Conservation (phyloP, 2,329 filamentous ascomycete species). For the Ambrosiella xylebori region DNA sequence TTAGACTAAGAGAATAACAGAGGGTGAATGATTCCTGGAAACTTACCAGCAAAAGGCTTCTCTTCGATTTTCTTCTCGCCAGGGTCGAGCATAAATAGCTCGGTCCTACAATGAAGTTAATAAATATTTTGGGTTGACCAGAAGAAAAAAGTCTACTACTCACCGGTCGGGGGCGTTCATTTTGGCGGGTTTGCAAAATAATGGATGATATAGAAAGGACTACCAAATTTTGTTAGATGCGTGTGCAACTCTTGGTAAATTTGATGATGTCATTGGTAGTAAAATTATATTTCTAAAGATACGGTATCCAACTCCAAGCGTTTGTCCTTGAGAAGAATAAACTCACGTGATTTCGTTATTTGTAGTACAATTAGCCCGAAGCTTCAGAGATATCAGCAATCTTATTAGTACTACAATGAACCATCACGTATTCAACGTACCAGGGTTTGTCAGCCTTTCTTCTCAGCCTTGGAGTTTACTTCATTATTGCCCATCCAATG, state of each 20-base stretch:
- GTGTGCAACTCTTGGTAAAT: too few relatives aligned
- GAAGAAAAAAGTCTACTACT: constrained; percentile 17
- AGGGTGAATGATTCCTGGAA: not conserved
- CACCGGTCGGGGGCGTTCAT: constrained; percentile 43
- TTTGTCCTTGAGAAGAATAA: not conserved
- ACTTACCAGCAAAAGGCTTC: constrained; percentile 67
- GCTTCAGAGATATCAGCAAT: not conserved
- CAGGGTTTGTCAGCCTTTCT: constrained; percentile 1
- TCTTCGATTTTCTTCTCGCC: constrained; percentile 90
- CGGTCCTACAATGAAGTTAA: constrained; percentile 46
- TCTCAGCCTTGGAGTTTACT: not conserved
- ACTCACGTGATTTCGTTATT: not conserved
- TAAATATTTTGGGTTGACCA: not conserved
- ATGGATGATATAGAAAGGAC: too few relatives aligned
- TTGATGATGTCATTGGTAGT: too few relatives aligned
- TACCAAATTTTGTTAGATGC: too few relatives aligned
- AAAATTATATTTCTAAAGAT: too few relatives aligned
- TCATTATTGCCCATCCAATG: not conserved
- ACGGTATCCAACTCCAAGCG: too few relatives aligned
- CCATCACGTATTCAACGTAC: not conserved
- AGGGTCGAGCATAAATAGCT: constrained; percentile 73
- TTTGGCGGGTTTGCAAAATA: constrained; percentile 14
- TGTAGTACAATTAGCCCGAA: not conserved
- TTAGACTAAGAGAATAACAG: not conserved
- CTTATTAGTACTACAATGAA: not conserved